Evolutionary conservation across 2,329 filamentous ascomycete genomes (phyloP).

Genomic region (Penicillium crustosum): DNA sequence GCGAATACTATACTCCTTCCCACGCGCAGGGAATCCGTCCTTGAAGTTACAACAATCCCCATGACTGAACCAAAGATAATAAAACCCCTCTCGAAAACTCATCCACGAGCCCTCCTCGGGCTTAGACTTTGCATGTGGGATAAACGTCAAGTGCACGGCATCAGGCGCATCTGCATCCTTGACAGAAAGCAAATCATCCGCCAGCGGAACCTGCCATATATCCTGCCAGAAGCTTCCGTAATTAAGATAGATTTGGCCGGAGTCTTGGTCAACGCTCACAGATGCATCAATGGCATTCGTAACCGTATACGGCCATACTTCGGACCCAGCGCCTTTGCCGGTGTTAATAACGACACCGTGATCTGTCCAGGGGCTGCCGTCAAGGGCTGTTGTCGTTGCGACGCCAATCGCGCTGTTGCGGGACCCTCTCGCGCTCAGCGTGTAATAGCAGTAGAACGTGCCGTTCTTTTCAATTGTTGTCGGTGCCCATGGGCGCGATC

Average conservation of each 20-base stretch:
- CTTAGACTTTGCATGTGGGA: slow-evolving; percentile 20
- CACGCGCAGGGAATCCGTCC: slow-evolving; percentile 26
- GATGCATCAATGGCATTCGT: slow-evolving; percentile 41
- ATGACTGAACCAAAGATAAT: slow-evolving; percentile 43
- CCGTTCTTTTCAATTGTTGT: slow-evolving; percentile 31
- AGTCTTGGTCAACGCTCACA: slow-evolving; percentile 29
- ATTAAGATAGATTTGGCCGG: slow-evolving; percentile 31
- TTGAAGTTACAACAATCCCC: slow-evolving; percentile 41
- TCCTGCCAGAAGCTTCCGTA: slow-evolving; percentile 40
- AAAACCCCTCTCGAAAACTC: slow-evolving; percentile 36
- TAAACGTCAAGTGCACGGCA: slow-evolving; percentile 30
- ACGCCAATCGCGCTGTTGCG: slow-evolving; percentile 40
- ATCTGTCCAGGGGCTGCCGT: slow-evolving; percentile 33
- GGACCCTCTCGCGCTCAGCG: slow-evolving; percentile 29
- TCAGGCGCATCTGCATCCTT: slow-evolving; percentile 22
- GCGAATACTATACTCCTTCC: slow-evolving; percentile 38
- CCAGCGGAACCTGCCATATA: slow-evolving; percentile 38
- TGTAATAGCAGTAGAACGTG: slow-evolving; percentile 41
- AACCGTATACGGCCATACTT: slow-evolving; percentile 33
- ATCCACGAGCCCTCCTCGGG: slow-evolving; percentile 40
- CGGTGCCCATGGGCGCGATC: slow-evolving; percentile 38
- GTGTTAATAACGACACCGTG: slow-evolving; percentile 39
- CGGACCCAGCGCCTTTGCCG: slow-evolving; percentile 24
- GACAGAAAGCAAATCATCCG: slow-evolving; percentile 33
- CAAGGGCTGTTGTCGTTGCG: slow-evolving; percentile 30